phyloP scores from a whole-genome alignment of 2,329 filamentous ascomycete genomes.

The Xylariales sp. region DNA sequence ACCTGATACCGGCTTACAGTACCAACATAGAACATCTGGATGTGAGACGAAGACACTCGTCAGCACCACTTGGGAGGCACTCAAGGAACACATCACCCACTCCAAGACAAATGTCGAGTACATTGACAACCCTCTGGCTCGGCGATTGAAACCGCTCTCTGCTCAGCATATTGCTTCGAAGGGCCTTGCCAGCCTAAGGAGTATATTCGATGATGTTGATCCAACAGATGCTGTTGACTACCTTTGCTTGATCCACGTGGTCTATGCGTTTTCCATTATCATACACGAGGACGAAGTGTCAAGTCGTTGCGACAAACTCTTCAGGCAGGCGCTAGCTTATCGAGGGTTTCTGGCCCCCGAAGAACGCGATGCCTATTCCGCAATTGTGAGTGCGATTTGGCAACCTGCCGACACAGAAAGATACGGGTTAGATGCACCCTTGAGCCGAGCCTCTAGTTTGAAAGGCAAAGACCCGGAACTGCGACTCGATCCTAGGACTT shows the following conservation, averaged over 20 bases:
- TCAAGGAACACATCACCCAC: conserved; percentile 40
- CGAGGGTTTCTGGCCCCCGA: conserved; percentile 30
- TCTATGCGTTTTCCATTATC: conserved; percentile 46
- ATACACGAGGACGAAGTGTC: conserved; percentile 37
- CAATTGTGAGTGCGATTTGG: conserved; percentile 45
- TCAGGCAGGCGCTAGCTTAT: conserved; percentile 43
- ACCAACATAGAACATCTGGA: conserved; percentile 12
- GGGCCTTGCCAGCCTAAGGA: conserved; percentile 38
- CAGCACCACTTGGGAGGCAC: conserved; percentile 37
- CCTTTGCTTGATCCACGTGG: conserved; percentile 47
- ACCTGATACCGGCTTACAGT: conserved; percentile 15
- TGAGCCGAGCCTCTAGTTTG: conserved; percentile 20
- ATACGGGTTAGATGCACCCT: conserved; percentile 15
- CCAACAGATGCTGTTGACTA: conserved; percentile 36
- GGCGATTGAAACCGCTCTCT: conserved; percentile 35
- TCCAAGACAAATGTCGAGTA: conserved; percentile 39
- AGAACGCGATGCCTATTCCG: conserved; percentile 35
- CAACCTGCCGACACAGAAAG: conserved; percentile 33
- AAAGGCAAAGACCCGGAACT: conserved; percentile 40
- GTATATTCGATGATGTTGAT: conserved; percentile 33
- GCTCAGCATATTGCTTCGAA: conserved; percentile 32
- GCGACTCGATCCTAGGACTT: conserved; percentile 6
- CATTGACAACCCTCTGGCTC: conserved; percentile 38
- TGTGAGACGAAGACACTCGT: conserved; percentile 36
- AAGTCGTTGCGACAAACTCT: conserved; percentile 34